These are phyloP conservation scores for Aciculoconidium aculeatum DNA, from an alignment of 805 yeast species.

Conservation along the genomic window DNA sequence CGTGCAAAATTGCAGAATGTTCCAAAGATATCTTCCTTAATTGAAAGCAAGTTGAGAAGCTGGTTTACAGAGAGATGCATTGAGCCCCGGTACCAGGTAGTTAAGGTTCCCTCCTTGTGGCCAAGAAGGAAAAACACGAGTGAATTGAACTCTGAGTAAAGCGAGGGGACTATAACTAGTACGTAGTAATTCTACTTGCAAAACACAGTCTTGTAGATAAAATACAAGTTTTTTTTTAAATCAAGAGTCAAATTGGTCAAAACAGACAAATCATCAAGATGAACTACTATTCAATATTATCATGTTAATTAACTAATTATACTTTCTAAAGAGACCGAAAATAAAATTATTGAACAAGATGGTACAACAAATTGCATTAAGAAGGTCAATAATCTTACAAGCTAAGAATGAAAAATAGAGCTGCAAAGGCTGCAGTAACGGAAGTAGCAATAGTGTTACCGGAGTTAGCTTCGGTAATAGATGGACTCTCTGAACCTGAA, in stretches of 20 bases:
- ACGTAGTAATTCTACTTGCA: background rate
- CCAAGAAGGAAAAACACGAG: conserved; percentile 45
- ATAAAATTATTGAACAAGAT: background rate
- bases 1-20: conserved; percentile 87
- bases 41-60: conserved; percentile 73
- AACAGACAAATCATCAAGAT: too few species aligned
- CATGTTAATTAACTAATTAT: too few species aligned
- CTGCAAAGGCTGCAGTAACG: conserved; percentile 8
- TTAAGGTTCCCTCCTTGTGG: conserved; percentile 84
- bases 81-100: conserved; percentile 86
- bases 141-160: too few species aligned
- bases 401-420: conserved; percentile 8
- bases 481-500: conserved; percentile 4
- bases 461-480: conserved; percentile 8
- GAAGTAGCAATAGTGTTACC: conserved; percentile 7
- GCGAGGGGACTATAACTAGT: background rate
- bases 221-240: too few species aligned
- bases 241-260: too few species aligned
- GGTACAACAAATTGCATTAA: conserved; percentile 1
- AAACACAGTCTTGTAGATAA: conserved; percentile 13
- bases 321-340: too few species aligned
- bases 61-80: conserved; percentile 94
- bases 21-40: conserved; percentile 81
- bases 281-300: too few species aligned
- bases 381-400: conserved; percentile 6